Percentiles rank a stretch among this genome's conserved stretches.
Evolutionary conservation across 1,284 basidiomycete genomes (phyloP).

Genomic region (Fomes fomentarius): DNA sequence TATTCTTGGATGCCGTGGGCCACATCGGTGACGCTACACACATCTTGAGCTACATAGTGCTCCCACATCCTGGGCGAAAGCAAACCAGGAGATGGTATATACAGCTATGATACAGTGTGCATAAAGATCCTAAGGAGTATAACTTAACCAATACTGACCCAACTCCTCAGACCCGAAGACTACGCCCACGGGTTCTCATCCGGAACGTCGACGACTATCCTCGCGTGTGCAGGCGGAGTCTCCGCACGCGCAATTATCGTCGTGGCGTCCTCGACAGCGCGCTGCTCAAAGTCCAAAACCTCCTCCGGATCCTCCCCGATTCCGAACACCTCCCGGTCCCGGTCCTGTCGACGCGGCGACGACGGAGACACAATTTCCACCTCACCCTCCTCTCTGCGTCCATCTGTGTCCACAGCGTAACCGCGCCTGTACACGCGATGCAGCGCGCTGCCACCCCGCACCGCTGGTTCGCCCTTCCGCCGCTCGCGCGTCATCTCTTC

Average conservation of each 20-base stretch:
- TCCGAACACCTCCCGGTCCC: conserved; percentile 25
- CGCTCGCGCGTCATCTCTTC: conserved; percentile 53
- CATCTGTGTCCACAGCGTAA: conserved; percentile 48
- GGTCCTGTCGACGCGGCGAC: conserved; percentile 20
- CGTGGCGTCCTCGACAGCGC: conserved; percentile 26
- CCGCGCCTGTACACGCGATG: conserved; percentile 58
- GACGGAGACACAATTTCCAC: conserved; percentile 40
- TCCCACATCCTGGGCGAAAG: too few species aligned
- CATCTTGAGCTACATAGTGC: too few species aligned
- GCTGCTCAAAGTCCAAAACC: conserved; percentile 34
- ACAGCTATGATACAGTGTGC: background rate
- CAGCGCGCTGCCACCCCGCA: conserved; percentile 41
- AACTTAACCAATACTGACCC: background rate
- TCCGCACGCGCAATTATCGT: conserved; percentile 31
- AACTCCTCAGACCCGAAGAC: background rate
- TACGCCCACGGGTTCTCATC: conserved; percentile 62
- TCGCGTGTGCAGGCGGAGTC: conserved; percentile 52
- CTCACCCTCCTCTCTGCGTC: conserved; percentile 41
- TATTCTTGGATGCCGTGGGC: too few species aligned
- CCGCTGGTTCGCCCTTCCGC: conserved; percentile 55
- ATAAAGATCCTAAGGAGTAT: background rate
- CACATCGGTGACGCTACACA: too few species aligned
- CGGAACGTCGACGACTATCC: conserved; percentile 34
- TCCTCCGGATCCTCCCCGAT: conserved; percentile 29
- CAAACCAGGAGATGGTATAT: too few species aligned